Evolutionary conservation across 805 yeast species (phyloP), one percentile per base, ranked within the genome.

Genomic region (Ogataea corticis): DNA sequence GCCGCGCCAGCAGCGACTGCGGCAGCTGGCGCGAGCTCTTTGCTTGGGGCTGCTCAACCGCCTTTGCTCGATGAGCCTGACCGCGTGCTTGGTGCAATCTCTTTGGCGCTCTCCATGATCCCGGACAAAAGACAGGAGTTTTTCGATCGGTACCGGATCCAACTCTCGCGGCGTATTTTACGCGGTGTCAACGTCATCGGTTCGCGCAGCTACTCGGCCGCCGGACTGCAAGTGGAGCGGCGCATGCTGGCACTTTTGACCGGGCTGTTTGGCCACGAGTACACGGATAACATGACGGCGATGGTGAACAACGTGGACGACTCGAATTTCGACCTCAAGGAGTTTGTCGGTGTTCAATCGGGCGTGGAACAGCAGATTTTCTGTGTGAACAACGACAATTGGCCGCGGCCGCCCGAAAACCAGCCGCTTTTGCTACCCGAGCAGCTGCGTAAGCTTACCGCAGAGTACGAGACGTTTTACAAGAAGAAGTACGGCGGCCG

Each of bases 381-480:
- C 33, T 44, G 50, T 38, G 57, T 55, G 7, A 47, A 42, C 12
- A 35, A 45, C 2, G 52, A 50, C 7, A 37, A 52, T 25, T 59
- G 60, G 60, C 57, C 52, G 5, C 41, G 45, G 3, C 60, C 59
- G 12, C 62, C 62, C 11, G 51, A 44, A 10, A 58, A 54, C 30
- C 56, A 49, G 18, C 27, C 38, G 9, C 19, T 59, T 1, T 50
- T 33, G 11, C 15, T 58, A 4, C 59, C 58, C 3, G 25, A 34
- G 2, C 49, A 48, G 11, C 34, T 59, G 25, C 34, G 33, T 13
- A 32, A 9, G 1, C 21, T 54, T 11, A 17, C 41, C 4, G 27
- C 23, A 5, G 44, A 43, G 7, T 52, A 43, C 34, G 58, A 55
- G 34, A 13, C 31, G 2, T 54, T 37, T 33, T 51, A 43, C 23